Conservation (phyloP, 192 early-diverging fungal genomes). For the Coemansia sp. region DNA sequence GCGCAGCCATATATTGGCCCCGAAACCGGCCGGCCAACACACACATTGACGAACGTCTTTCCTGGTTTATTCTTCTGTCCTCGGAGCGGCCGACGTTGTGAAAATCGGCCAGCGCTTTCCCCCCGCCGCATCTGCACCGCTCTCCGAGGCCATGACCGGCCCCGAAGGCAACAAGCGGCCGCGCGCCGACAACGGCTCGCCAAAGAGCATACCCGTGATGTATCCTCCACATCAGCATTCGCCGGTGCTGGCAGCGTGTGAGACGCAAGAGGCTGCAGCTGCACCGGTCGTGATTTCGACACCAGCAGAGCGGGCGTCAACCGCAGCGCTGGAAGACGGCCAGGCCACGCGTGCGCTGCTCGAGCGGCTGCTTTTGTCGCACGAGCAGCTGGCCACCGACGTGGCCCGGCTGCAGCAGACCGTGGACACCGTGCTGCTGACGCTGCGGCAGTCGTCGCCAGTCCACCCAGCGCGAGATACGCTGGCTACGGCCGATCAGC, state of each 20-base stretch:
- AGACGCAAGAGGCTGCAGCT: background rate
- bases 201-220: background rate
- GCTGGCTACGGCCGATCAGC: background rate
- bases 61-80: too few relatives aligned
- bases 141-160: slow-evolving; percentile 37
- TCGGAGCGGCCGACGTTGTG: too few relatives aligned
- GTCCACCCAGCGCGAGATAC: background rate
- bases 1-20: too few relatives aligned
- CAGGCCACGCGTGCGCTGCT: slow-evolving; percentile 13
- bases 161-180: slow-evolving; percentile 45
- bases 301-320: background rate
- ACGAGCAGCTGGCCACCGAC: slow-evolving; percentile 37
- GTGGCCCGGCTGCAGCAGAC: slow-evolving; percentile 36
- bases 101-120: too few relatives aligned
- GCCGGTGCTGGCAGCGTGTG: background rate
- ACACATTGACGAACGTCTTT: too few relatives aligned
- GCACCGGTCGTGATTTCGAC: background rate
- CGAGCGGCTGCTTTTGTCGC: slow-evolving; percentile 28
- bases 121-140: too few relatives aligned
- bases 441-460: slow-evolving; percentile 13
- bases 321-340: background rate
- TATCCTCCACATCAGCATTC: background rate
- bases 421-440: slow-evolving; percentile 18
- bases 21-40: too few relatives aligned
- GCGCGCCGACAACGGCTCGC: slow-evolving; percentile 33